Evolutionary conservation across 2,329 filamentous ascomycete genomes (phyloP).

Genomic region (Xylogone sp.): DNA sequence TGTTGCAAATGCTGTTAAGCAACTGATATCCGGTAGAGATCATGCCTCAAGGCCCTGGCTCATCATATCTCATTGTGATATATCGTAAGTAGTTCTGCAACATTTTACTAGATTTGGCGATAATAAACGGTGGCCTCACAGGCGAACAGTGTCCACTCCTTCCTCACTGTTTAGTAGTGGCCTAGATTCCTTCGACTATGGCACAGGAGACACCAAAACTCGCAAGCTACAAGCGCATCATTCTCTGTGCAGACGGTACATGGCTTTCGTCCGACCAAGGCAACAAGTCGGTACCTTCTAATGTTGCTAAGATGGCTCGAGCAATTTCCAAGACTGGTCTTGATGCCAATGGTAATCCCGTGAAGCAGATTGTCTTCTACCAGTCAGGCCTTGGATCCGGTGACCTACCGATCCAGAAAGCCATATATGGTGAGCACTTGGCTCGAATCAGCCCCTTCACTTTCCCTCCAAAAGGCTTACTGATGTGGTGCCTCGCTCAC

Average conservation of each 20-base stretch:
- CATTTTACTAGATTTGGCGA: too few relatives aligned
- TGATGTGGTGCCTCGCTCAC: background rate
- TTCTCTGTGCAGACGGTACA: conserved; percentile 15
- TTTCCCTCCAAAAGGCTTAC: background rate
- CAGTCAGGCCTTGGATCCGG: conserved; percentile 13
- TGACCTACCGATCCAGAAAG: background rate
- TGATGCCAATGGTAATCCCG: conserved; percentile 4
- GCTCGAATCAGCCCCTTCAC: background rate
- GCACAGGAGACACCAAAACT: background rate
- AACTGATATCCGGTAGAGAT: too few relatives aligned
- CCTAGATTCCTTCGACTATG: background rate
- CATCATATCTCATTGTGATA: too few relatives aligned
- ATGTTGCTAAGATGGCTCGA: conserved; percentile 8
- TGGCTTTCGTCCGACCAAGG: conserved; percentile 11
- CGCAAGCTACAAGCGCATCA: conserved; percentile 5
- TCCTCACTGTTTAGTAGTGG: too few relatives aligned
- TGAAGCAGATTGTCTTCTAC: conserved; percentile 11
- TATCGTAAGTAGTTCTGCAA: too few relatives aligned
- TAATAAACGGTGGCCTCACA: too few relatives aligned
- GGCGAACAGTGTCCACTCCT: too few relatives aligned
- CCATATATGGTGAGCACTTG: background rate
- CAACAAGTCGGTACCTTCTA: conserved; percentile 6
- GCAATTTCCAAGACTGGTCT: conserved; percentile 7
- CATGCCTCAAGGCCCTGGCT: too few relatives aligned
- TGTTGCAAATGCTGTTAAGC: too few relatives aligned